Base-by-base conservation (phyloP, 257 asterid species). In the Plantago ovata region DNA sequence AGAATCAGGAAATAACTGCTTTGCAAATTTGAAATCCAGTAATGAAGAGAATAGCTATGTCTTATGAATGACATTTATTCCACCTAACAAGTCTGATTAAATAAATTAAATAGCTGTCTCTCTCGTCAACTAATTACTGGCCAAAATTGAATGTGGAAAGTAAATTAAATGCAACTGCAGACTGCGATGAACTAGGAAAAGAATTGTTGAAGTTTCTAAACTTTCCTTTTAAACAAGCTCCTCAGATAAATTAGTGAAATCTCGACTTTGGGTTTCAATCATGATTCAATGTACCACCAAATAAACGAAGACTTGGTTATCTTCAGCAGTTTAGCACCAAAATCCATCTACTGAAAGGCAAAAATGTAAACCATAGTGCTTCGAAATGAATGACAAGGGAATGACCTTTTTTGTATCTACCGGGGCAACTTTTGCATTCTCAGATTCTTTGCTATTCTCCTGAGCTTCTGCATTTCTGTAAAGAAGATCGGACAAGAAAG, bases 381-480 rank as follows among this genome's bases (percentile, higher is more conserved):
- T 28, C 0, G 5, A 24, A 2, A 28, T 28, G 36, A 28, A 28
- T 28, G 60, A 59, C 58, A n/a, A 15, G 40, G 21, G 20, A 44
- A 66, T 48, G 46, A 85, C 94, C 87, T 84, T 93, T 72, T 68
- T 79, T 18, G 73, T 75, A 48, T 71, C 76, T 53, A 50, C 67
- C 38, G 79, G 69, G 45, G 58, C 63, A 58, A 48, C 40, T 62
- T 78, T 56, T 38, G 66, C 68, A 64, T 67, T 83, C 43, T 54
- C 72, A 23, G 60, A 57, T 60, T 62, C 84, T 44, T 64, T 66
- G 54, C 45, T 74, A 21, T 58, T 71, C 73, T 84, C 77, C 55
- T 72, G 74, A 61, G 60, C 69, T 61, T 77, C 75, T 48, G 39
- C 72, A 53, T 53, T 69, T 63, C 95, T 84, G 75, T 56, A 79